A percentile compares a stretch with the other conserved stretches of the same genome.
Conservation (phyloP, 2,329 filamentous ascomycete species). For the Aspergillus pseudoterreus region DNA sequence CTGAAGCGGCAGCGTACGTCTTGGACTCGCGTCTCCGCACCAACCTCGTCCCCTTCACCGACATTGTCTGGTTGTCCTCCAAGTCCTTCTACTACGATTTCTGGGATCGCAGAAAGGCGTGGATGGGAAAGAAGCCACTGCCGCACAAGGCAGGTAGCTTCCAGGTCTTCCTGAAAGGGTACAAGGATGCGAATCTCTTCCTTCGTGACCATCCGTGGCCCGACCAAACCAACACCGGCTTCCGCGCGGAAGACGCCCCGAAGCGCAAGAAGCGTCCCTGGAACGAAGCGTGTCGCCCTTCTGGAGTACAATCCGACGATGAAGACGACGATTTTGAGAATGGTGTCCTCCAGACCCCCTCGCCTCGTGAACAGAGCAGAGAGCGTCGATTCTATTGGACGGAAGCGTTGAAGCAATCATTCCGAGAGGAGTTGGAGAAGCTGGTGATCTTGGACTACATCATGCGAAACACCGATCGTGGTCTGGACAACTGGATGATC, state of each 20-base stretch:
- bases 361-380: conserved; percentile 44
- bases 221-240: conserved; percentile 71
- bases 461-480: conserved; percentile 97
- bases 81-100: conserved; percentile 98
- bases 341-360: conserved; percentile 37
- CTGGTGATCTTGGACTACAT: conserved; percentile 97
- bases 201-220: conserved; percentile 95
- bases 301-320: conserved; percentile 55
- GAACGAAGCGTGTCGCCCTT: conserved; percentile 78
- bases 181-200: conserved; percentile 95
- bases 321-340: conserved; percentile 54
- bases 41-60: conserved; percentile 91
- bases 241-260: conserved; percentile 64
- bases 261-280: conserved; percentile 68
- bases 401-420: conserved; percentile 79
- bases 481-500: conserved; percentile 99
- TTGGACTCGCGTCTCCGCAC: conserved; percentile 87
- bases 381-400: conserved; percentile 74
- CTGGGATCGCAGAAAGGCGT: conserved; percentile 87
- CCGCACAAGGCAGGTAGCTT: conserved; percentile 93
- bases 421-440: conserved; percentile 93
- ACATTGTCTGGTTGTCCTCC: conserved; percentile 88
- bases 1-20: conserved; percentile 93
- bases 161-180: conserved; percentile 94
- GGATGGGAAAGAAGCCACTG: conserved; percentile 79